Evolutionary conservation across 1,139 yeast genomes (phyloP), one percentile per base, ranked within the genome.

Genomic region (Magnusiomyces tetraspermus): DNA sequence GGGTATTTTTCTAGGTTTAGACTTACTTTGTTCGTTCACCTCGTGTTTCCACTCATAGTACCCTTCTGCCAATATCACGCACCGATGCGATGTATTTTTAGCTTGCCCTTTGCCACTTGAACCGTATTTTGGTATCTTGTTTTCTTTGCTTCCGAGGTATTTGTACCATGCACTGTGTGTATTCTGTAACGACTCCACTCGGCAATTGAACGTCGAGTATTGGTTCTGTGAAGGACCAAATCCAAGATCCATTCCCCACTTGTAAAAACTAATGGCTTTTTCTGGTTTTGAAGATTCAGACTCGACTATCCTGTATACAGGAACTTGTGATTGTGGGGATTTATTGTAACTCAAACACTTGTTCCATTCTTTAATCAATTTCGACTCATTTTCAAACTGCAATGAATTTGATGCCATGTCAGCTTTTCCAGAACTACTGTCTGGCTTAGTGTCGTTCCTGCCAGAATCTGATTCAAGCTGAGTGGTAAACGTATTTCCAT

Each of bases 61-160:
- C 0, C 97, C 97, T 61, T 79, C 78, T 43, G 85, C 76, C 0
- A 95, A 90, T 0, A 88, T 78, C 1, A 83, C 82, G 63, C 96
- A 89, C 53, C 74, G 72, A 21, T 65, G 67, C 4, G 2, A 52
- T 59, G 10, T 33, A 17, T 33, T 4, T 28, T 28, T 28, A 28
- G 11, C 11, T 6, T 28, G 6, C 11, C 67, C 60, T 59, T 67
- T 61, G 53, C 64, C 44, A 4, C 31, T 31, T n/a, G n/a, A 19
- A 41, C 30, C 30, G 23, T 15, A 13, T 22, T n/a, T 23, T 41
- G 26, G 13, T 41, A 22, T 41, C 15, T 8, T 10, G 2, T 15
- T 21, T 13, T 23, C 28, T n/a, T 31, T 19, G 10, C 28, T 31
- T 28, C 26, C 40, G 3, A 36, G 31, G n/a, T 36, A 33, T 21